Percentiles rank a stretch among this genome's conserved stretches.
phyloP scores from a whole-genome alignment of 495 filamentous ascomycete species.

The Trichocladium antarcticum region DNA sequence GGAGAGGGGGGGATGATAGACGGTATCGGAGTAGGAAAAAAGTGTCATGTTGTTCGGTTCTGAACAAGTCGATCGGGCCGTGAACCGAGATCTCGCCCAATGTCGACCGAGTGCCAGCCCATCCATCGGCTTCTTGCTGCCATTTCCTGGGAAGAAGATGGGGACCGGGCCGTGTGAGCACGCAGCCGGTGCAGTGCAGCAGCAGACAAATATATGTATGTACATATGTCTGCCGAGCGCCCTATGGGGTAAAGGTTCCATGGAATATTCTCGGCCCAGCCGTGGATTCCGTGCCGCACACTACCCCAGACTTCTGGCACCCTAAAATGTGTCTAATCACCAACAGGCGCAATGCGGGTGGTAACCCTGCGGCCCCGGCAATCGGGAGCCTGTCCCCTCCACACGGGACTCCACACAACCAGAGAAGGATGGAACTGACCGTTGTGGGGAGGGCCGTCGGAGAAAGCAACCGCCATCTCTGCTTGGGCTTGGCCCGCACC shows the following conservation, averaged over 20 bases:
- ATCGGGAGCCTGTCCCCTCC: not conserved
- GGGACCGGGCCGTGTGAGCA: too few relatives aligned
- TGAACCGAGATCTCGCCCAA: not conserved
- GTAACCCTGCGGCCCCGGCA: not conserved
- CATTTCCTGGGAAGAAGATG: too few relatives aligned
- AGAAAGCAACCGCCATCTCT: not conserved
- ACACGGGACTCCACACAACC: not conserved
- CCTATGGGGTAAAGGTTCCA: too few relatives aligned
- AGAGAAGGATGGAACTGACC: not conserved
- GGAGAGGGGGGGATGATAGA: slow-evolving; percentile 8
- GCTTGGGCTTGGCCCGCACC: not conserved
- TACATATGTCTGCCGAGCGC: not conserved
- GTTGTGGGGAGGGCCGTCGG: slow-evolving; percentile 1
- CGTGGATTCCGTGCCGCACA: slow-evolving; percentile 8
- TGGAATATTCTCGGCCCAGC: not conserved
- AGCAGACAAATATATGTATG: not conserved
- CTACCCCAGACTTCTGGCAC: slow-evolving; percentile 2
- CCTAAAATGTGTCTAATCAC: not conserved
- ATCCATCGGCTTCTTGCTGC: not conserved
- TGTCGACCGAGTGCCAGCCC: not conserved
- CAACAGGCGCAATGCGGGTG: not conserved
- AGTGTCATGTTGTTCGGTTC: not conserved
- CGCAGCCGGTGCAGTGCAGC: not conserved
- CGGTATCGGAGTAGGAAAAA: slow-evolving; percentile 9
- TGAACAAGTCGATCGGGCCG: not conserved